Conservation (phyloP, 1,139 yeast species). For the Debaryomyces singareniensis region DNA sequence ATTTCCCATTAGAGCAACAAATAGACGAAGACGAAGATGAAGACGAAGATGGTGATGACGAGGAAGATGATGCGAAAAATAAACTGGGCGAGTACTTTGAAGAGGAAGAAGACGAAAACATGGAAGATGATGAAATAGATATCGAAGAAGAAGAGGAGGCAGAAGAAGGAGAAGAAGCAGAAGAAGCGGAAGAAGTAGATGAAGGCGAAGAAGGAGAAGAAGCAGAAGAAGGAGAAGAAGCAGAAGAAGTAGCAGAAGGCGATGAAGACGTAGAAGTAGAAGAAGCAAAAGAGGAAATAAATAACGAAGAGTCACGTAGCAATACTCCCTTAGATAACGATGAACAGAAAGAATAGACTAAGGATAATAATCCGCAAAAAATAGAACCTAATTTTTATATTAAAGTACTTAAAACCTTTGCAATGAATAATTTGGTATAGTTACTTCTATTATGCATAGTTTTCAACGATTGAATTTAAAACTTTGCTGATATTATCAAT, state of each 20-base stretch:
- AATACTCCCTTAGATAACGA: constrained; percentile 7
- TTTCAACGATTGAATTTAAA: constrained; percentile 21
- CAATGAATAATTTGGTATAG: not conserved
- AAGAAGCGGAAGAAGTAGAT: constrained; percentile 4
- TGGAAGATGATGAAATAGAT: constrained; percentile 7
- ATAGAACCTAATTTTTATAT: not conserved
- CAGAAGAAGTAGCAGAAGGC: constrained; percentile 6
- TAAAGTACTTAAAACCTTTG: too few relatives aligned
- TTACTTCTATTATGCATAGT: constrained; percentile 1
- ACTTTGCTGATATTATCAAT: constrained; percentile 27
- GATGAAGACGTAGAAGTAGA: constrained; percentile 5
- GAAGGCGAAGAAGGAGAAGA: constrained; percentile 3
- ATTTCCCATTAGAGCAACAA: constrained; percentile 59
- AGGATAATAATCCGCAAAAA: constrained; percentile 6
- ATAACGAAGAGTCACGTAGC: constrained; percentile 3
- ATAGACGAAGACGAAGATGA: constrained; percentile 48
- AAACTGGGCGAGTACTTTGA: too few relatives aligned
- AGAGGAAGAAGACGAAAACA: constrained; percentile 40
- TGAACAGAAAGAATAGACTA: constrained; percentile 7
- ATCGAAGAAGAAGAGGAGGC: constrained; percentile 7
- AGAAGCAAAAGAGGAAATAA: constrained; percentile 3
- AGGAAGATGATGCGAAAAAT: constrained; percentile 50
- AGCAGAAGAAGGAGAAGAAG: constrained; percentile 7
- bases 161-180: constrained; percentile 7
- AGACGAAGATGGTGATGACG: constrained; percentile 51